phyloP scores from a whole-genome alignment of 495 filamentous ascomycete genomes.

The Lentithecium fluviatile region DNA sequence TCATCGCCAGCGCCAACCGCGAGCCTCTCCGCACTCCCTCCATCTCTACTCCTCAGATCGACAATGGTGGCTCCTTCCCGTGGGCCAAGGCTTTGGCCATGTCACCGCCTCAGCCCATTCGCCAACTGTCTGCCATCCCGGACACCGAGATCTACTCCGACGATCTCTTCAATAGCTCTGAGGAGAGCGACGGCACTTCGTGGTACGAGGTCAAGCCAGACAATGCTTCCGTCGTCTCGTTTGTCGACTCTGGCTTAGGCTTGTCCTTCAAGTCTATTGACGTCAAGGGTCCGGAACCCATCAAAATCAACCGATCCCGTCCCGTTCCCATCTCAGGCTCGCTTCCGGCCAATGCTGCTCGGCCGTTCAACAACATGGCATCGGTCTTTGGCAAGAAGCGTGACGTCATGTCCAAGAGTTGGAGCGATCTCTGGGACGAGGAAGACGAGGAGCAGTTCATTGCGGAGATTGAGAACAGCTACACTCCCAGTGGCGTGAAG shows the following conservation, averaged over 20 bases:
- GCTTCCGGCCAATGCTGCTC: conserved; percentile 66
- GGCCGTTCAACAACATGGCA: conserved; percentile 63
- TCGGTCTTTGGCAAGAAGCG: conserved; percentile 74
- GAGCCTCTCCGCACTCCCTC: conserved; percentile 96
- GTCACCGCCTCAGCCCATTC: conserved; percentile 67
- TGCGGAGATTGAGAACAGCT: conserved; percentile 37
- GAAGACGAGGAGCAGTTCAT: conserved; percentile 60
- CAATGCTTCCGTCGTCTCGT: conserved; percentile 75
- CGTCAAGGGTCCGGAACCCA: conserved; percentile 45
- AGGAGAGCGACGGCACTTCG: conserved; percentile 54
- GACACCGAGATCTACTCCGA: conserved; percentile 79
- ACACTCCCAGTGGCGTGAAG: conserved; percentile 29
- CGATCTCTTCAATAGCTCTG: conserved; percentile 82
- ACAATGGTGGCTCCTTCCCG: conserved; percentile 80
- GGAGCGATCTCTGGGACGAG: conserved; percentile 95
- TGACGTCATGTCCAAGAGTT: conserved; percentile 85
- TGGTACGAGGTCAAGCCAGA: conserved; percentile 56
- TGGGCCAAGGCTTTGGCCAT: conserved; percentile 91
- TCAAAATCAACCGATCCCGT: conserved; percentile 42
- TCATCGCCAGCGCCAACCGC: conserved; percentile 79
- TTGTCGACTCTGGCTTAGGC: conserved; percentile 71
- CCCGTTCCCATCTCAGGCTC: conserved; percentile 70
- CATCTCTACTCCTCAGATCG: conserved; percentile 80
- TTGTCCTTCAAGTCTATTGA: conserved; percentile 65
- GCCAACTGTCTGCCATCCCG: conserved; percentile 83